Evolutionary conservation across 169 alveolate genomes (phyloP), one percentile per base, ranked within the genome.

Genomic region (Plasmodium relictum): DNA sequence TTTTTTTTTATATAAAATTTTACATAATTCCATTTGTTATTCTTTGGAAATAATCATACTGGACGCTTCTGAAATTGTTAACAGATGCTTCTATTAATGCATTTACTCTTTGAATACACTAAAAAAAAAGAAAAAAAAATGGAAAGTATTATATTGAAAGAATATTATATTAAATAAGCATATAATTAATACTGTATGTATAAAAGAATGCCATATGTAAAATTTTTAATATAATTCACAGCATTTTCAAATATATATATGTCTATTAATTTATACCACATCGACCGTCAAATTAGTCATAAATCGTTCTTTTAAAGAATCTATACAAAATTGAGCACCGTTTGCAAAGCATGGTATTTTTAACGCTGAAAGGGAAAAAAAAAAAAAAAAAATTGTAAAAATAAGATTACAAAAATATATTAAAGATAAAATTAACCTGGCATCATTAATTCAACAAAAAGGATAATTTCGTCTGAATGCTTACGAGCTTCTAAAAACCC

Each of bases 21-120:
- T 88, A 97, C 92, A 96, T 90, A 39, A 98, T 98, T n/a, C 99
- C 99, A 76, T 97, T 97, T 45, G 98, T 96, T 44, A 96, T 91
- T 70, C 98, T 94, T 95, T 98, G 99, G 93, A 95, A 98, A 80
- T 96, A 96, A 94, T 98, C 99, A 95, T 98, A 98, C 92, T 97
- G 99, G 44, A 96, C 94, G 12, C 99, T 96, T 48, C 99, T 93
- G 97, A 98, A 97, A 93, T 97, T 98, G 93, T 96, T 95, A 52
- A 96, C 94, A 24, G 99, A 96, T 31, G 94, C 92, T 65, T 97
- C 97, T 48, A 98, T 96, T 91, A 98, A 88, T 69, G 96, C 96
- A 61, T 96, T 94, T n/a, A 96, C 95, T 58, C 94, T 93, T 39
- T 91, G 91, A 78, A 94, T 94, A 72, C 98, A 96, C 94, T 93